These are phyloP conservation scores for Lipomyces sp. DNA, from an alignment of 805 yeast genomes.

Conservation along the genomic window DNA sequence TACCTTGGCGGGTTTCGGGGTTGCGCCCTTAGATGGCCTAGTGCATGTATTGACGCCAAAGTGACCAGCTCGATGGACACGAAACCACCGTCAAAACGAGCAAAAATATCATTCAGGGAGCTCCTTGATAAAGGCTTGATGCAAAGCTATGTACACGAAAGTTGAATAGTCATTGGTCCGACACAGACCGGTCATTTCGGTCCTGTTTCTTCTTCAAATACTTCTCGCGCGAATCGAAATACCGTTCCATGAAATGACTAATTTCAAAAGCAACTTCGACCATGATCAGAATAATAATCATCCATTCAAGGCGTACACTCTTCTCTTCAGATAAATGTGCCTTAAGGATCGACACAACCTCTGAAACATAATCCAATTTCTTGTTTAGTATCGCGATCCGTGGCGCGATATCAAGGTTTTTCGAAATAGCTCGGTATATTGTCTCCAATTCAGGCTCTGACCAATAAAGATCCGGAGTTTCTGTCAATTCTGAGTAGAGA, in stretches of 20 bases:
- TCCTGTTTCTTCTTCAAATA: neutral
- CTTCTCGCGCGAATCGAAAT: conserved; percentile 11
- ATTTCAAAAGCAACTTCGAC: conserved; percentile 85
- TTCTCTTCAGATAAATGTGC: conserved; percentile 76
- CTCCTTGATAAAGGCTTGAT: neutral
- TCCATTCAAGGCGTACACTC: conserved; percentile 81
- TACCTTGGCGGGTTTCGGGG: too few species aligned
- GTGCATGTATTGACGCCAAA: too few species aligned
- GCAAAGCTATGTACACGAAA: neutral
- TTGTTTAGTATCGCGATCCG: conserved; percentile 80
- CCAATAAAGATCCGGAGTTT: conserved; percentile 94
- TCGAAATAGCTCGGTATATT: conserved; percentile 72
- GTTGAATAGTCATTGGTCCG: neutral
- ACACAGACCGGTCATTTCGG: neutral
- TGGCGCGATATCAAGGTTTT: conserved; percentile 73
- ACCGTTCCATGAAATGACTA: conserved; percentile 67
- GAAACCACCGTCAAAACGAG: too few species aligned
- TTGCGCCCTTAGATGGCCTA: too few species aligned
- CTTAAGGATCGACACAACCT: conserved; percentile 78
- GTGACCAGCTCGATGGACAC: too few species aligned
- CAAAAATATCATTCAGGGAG: neutral
- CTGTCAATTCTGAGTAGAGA: conserved; percentile 83
- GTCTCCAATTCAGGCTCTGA: conserved; percentile 82
- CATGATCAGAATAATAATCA: conserved; percentile 79
- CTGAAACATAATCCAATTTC: conserved; percentile 88